These are phyloP conservation scores for Cladosporium sp. DNA, from an alignment of 2,329 filamentous ascomycete genomes.

Conservation along the genomic window DNA sequence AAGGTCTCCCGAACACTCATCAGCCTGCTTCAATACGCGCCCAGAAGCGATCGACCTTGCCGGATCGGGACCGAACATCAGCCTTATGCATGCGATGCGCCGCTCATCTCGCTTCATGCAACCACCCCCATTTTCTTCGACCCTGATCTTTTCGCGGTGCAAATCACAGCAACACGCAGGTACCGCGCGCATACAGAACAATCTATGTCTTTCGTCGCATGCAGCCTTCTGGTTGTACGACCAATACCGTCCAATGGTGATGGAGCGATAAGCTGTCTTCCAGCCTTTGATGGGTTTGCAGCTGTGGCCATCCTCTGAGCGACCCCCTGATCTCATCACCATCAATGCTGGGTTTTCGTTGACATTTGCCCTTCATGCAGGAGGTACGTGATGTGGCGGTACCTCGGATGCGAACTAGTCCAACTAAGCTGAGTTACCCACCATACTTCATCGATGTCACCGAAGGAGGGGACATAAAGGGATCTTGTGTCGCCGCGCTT, in stretches of 20 bases:
- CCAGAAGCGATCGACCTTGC: neutral
- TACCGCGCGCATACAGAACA: slow-evolving; percentile 3
- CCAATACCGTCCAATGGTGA: neutral
- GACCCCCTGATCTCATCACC: neutral
- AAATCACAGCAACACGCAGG: neutral
- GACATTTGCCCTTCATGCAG: neutral
- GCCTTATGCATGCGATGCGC: slow-evolving; percentile 11
- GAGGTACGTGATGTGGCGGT: slow-evolving; percentile 3
- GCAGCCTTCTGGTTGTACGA: neutral
- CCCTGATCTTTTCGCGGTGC: neutral
- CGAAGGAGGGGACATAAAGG: neutral
- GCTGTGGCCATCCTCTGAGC: neutral
- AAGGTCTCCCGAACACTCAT: neutral
- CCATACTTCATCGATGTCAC: neutral
- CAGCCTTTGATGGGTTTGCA: neutral
- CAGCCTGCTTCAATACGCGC: neutral
- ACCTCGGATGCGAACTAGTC: neutral
- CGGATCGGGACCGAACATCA: slow-evolving; percentile 5
- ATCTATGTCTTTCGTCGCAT: neutral
- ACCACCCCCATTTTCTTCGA: neutral
- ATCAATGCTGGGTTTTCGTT: neutral
- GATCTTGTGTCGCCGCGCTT: neutral
- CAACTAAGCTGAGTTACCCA: neutral
- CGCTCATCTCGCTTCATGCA: slow-evolving; percentile 8
- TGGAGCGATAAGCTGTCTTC: neutral